phyloP scores from a whole-genome alignment of 2,329 filamentous ascomycete species.

The Onygenales sp. region DNA sequence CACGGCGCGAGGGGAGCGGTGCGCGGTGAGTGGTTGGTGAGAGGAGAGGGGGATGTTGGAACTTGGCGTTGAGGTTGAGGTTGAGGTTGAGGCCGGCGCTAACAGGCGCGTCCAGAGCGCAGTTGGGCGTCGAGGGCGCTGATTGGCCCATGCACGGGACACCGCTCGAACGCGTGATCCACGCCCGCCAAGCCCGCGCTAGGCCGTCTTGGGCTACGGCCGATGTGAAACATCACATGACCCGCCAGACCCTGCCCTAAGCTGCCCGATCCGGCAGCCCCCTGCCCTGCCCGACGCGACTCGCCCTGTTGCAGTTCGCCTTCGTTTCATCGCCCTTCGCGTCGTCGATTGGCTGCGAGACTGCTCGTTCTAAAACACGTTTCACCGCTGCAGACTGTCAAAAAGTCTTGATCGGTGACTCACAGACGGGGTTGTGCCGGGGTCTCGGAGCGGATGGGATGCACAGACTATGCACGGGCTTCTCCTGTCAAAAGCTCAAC shows the following conservation, averaged over 20 bases:
- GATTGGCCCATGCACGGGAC: conserved; percentile 5
- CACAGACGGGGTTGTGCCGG: not conserved
- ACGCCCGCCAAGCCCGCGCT: not conserved
- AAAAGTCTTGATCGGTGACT: not conserved
- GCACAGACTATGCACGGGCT: conserved; percentile 5
- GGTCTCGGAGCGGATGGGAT: not conserved
- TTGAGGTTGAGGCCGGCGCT: not conserved
- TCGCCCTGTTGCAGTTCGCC: not conserved
- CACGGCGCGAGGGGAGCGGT: not conserved
- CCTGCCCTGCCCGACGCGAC: too few relatives aligned
- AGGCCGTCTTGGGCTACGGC: not conserved
- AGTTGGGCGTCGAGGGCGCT: conserved; percentile 3
- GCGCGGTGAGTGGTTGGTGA: not conserved
- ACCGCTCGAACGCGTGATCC: not conserved
- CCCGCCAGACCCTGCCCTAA: too few relatives aligned
- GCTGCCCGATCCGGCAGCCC: too few relatives aligned
- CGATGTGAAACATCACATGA: not conserved
- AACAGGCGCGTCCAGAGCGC: conserved; percentile 4
- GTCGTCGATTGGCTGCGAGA: not conserved
- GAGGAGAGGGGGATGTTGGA: not conserved
- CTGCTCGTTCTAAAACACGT: conserved; percentile 4
- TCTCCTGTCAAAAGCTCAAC: too few relatives aligned
- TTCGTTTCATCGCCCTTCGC: not conserved
- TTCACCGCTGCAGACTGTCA: conserved; percentile 1
- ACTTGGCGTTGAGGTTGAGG: not conserved